Evolutionary conservation across 768 basidiomycete genomes (phyloP).

Genomic region (Phylloporus rhodoxanthus): DNA sequence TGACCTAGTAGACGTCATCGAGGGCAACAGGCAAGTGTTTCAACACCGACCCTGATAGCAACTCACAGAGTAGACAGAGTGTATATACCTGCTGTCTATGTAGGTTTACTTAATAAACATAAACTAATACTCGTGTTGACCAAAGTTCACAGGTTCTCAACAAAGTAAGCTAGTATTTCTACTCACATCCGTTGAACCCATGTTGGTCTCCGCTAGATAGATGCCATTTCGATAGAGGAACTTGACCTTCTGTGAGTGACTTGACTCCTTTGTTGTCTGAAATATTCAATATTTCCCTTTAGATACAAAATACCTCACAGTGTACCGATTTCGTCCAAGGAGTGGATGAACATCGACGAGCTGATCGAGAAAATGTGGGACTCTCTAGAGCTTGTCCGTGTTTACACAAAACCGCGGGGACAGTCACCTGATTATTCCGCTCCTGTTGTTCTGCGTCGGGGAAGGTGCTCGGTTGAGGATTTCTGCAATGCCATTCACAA

Average conservation of each 20-base stretch:
- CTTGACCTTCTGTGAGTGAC: constrained; percentile 72
- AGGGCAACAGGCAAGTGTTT: constrained; percentile 71
- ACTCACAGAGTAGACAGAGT: constrained; percentile 46
- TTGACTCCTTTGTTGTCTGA: not conserved
- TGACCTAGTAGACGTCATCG: constrained; percentile 94
- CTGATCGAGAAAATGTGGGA: constrained; percentile 92
- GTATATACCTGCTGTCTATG: constrained; percentile 90
- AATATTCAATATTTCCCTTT: not conserved
- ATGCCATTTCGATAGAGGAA: constrained; percentile 98
- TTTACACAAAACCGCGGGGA: constrained; percentile 95
- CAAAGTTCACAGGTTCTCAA: constrained; percentile 57
- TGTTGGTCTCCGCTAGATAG: constrained; percentile 52
- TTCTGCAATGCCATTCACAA: constrained; percentile 94
- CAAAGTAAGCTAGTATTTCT: constrained; percentile 48
- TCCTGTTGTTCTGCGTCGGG: constrained; percentile 80
- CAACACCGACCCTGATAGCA: not conserved
- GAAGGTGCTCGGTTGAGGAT: constrained; percentile 68
- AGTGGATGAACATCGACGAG: constrained; percentile 97
- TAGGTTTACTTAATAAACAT: constrained; percentile 33
- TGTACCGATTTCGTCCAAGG: constrained; percentile 87
- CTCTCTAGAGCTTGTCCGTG: constrained; percentile 85
- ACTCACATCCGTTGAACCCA: not conserved
- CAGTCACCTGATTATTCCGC: constrained; percentile 82
- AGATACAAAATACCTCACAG: constrained; percentile 93
- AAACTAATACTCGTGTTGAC: not conserved